A percentile compares a stretch with the other conserved stretches of the same genome.
phyloP scores from a whole-genome alignment of 306 rosid genomes.

The Trifolium repens region DNA sequence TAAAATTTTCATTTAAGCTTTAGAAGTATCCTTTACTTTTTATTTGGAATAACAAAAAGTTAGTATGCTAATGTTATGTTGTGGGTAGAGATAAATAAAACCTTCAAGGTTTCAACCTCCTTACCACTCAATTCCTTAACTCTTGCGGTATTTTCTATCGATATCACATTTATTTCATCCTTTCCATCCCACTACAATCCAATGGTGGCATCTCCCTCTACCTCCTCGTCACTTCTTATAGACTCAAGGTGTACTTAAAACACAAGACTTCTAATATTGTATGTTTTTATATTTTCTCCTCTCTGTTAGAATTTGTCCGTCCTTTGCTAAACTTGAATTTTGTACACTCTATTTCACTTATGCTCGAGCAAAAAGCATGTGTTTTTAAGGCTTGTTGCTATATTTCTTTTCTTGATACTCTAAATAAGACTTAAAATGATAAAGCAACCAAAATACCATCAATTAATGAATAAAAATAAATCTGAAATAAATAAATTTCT shows the following conservation, averaged over 20 bases:
- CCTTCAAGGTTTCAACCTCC: too few species aligned
- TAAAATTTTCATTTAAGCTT: neutral
- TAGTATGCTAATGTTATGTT: too few species aligned
- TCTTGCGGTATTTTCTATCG: neutral
- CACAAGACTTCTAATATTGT: neutral
- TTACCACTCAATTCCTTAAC: too few species aligned
- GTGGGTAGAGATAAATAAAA: too few species aligned
- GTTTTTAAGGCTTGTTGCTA: neutral
- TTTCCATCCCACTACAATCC: neutral
- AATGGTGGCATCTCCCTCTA: neutral
- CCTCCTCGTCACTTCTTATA: neutral
- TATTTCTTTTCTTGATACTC: neutral
- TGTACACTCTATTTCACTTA: neutral
- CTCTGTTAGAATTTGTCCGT: neutral
- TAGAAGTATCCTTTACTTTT: neutral
- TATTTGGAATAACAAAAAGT: too few species aligned
- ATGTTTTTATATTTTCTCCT: neutral
- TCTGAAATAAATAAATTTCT: conserved; percentile 35
- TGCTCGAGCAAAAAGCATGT: neutral
- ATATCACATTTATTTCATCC: conserved; percentile 9
- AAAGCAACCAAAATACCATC: conserved; percentile 10
- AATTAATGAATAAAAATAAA: neutral
- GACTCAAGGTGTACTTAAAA: neutral
- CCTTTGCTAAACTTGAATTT: neutral
- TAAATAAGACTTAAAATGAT: neutral